These are phyloP conservation scores for Calocybe cyanea DNA, from an alignment of 768 basidiomycete genomes.

Conservation along the genomic window DNA sequence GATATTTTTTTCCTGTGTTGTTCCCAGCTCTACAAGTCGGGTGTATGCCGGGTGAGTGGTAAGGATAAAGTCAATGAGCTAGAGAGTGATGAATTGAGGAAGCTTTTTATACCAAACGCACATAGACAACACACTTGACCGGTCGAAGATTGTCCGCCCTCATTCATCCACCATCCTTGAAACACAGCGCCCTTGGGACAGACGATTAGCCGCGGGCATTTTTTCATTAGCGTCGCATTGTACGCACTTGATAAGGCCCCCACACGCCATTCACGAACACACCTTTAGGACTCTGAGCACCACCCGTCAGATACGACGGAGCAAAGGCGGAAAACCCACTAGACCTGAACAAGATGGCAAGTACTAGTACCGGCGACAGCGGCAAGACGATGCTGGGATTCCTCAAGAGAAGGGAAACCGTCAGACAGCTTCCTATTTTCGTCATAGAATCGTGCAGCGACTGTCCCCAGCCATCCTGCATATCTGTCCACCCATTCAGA, in stretches of 20 bases:
- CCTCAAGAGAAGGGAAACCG: constrained; percentile 58
- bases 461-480: constrained; percentile 96
- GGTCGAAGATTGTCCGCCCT: constrained; percentile 97
- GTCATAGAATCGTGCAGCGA: constrained; percentile 68
- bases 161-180: constrained; percentile 99
- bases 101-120: background rate
- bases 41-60: constrained; percentile 86
- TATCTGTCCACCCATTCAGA: constrained; percentile 44
- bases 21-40: constrained; percentile 60
- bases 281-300: constrained; percentile 63
- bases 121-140: constrained; percentile 59
- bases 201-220: background rate
- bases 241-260: constrained; percentile 78
- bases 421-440: constrained; percentile 50
- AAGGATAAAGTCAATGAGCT: constrained; percentile 94
- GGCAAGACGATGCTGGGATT: constrained; percentile 80
- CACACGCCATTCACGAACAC: constrained; percentile 91
- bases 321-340: background rate
- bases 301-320: background rate
- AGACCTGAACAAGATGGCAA: constrained; percentile 88
- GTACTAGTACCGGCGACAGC: constrained; percentile 96
- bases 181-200: constrained; percentile 92
- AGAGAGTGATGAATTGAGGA: constrained; percentile 2
- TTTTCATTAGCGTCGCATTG: background rate
- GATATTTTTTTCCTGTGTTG: constrained; percentile 55